Evolutionary conservation across 2,329 filamentous ascomycete genomes (phyloP), one percentile per base, ranked within the genome.

Genomic region (Fusarium robinianum): DNA sequence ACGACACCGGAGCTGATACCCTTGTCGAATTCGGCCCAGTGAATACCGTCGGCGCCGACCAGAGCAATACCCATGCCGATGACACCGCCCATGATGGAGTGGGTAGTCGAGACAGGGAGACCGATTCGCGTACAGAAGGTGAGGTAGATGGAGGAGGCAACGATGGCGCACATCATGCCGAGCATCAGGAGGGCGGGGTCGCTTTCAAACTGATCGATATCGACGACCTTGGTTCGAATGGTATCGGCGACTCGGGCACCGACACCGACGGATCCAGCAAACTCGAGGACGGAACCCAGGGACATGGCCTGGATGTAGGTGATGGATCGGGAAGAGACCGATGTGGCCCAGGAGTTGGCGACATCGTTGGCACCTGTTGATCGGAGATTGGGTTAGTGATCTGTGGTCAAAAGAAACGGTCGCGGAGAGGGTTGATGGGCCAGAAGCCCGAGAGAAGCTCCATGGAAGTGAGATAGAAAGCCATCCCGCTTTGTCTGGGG

Each of bases 281-380:
- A 80, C 62, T 85, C 82, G 68, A 84, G 81, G 46, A 84, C 63
- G 29, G 76, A 74, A 12, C 76, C 80, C 8, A 81, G 66, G 6
- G 72, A 52, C 79, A 82, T 81, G 55, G 79, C 81, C 60, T 84
- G 80, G 47, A 78, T 53, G 63, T 84, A 79, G 5, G 73, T 75
- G 44, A 86, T 67, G 46, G 85, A 87, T 38, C 84, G 74, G 16
- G 85, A 87, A 2, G 83, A 85, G 50, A 88, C 85, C 57, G 81
- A 85, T 15, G 83, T 87, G n/a, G 84, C 83, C 81, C 83, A 89
- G 3, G 84, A 80, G 72, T 89, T 89, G 66, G 85, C 85, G 47
- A 88, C 85, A 84, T 88, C 85, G 69, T 63, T 63, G 27, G 60
- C 60, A 58, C 60, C 60, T 63, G 10, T 8, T 2, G 1, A 10